Percentiles rank a stretch among this genome's conserved stretches.
These are phyloP conservation scores for Epichloe festucae DNA, from an alignment of 2,329 filamentous ascomycete genomes.

Conservation along the genomic window DNA sequence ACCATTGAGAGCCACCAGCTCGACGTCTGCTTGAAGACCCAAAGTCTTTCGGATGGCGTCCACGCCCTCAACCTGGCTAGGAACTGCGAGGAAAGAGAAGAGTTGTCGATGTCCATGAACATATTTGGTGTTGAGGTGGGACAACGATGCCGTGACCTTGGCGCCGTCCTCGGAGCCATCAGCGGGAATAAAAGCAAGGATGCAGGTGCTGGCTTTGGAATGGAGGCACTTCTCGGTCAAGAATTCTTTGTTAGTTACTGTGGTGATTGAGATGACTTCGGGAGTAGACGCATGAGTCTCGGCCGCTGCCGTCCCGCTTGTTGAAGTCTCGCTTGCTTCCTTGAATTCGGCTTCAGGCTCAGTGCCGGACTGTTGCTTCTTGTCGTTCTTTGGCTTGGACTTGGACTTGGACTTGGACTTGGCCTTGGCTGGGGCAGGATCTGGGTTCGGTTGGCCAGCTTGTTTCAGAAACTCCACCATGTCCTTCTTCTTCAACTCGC, in stretches of 20 bases:
- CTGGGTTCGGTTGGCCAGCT: slow-evolving; percentile 65
- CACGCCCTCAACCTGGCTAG: slow-evolving; percentile 30
- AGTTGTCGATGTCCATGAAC: slow-evolving; percentile 49
- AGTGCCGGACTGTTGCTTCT: slow-evolving; percentile 9
- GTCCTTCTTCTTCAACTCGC: slow-evolving; percentile 71
- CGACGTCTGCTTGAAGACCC: slow-evolving; percentile 45
- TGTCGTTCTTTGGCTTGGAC: slow-evolving; percentile 20
- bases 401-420: slow-evolving; percentile 22
- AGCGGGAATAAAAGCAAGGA: slow-evolving; percentile 59
- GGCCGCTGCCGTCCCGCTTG: slow-evolving; percentile 17
- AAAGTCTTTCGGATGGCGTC: slow-evolving; percentile 38
- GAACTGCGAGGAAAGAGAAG: slow-evolving; percentile 74
- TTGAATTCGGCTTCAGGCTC: slow-evolving; percentile 25
- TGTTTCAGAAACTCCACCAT: slow-evolving; percentile 77
- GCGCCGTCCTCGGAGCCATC: slow-evolving; percentile 37
- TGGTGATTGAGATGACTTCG: slow-evolving; percentile 47
- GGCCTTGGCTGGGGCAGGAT: slow-evolving; percentile 38
- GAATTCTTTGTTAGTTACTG: slow-evolving; percentile 49
- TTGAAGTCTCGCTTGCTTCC: slow-evolving; percentile 23
- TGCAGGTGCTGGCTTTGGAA: slow-evolving; percentile 66
- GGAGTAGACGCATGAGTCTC: slow-evolving; percentile 10
- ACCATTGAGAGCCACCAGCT: slow-evolving; percentile 72
- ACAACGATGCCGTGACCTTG: slow-evolving; percentile 49
- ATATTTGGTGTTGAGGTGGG: slow-evolving; percentile 67
- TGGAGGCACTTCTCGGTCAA: slow-evolving; percentile 62